Percentiles rank a stretch among this genome's conserved stretches.
Conservation (phyloP, 805 yeast genomes). For the Sugiyamaella smithiae region DNA sequence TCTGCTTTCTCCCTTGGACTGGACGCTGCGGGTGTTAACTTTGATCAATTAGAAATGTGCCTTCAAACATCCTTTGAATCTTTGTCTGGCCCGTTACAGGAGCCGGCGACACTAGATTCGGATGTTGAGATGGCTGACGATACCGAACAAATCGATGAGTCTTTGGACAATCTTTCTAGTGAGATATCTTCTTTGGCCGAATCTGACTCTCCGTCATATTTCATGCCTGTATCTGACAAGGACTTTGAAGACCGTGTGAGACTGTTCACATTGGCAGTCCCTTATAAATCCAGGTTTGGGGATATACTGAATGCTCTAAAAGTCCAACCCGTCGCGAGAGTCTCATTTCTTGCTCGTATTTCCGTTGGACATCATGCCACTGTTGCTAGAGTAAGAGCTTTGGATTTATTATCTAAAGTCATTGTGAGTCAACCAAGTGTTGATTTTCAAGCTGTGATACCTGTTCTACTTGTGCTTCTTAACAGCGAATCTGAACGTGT, state of each 20-base stretch:
- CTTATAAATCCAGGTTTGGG: constrained; percentile 2
- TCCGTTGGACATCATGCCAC: constrained; percentile 36
- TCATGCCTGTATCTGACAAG: constrained; percentile 11
- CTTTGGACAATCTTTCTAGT: neutral
- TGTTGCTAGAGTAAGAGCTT: constrained; percentile 36
- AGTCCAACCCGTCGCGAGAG: constrained; percentile 8
- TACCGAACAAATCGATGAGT: constrained; percentile 17
- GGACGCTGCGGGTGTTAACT: constrained; percentile 2
- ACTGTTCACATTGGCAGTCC: constrained; percentile 12
- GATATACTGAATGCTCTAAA: neutral
- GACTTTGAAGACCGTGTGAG: constrained; percentile 12
- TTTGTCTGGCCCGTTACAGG: constrained; percentile 22
- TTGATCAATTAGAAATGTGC: constrained; percentile 58
- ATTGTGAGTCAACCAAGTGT: constrained; percentile 10
- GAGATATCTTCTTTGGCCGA: constrained; percentile 9
- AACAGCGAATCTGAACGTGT: constrained; percentile 34
- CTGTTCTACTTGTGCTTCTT: constrained; percentile 33
- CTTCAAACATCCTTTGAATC: constrained; percentile 57
- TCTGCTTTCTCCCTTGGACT: constrained; percentile 21
- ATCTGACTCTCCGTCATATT: constrained; percentile 16
- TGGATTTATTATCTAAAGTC: constrained; percentile 24
- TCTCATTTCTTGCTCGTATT: constrained; percentile 37
- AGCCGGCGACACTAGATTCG: constrained; percentile 17
- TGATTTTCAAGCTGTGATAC: constrained; percentile 38
- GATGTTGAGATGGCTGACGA: constrained; percentile 20